These are phyloP conservation scores for Miamiensis avidus DNA, from an alignment of 169 alveolate genomes.

Conservation along the genomic window DNA sequence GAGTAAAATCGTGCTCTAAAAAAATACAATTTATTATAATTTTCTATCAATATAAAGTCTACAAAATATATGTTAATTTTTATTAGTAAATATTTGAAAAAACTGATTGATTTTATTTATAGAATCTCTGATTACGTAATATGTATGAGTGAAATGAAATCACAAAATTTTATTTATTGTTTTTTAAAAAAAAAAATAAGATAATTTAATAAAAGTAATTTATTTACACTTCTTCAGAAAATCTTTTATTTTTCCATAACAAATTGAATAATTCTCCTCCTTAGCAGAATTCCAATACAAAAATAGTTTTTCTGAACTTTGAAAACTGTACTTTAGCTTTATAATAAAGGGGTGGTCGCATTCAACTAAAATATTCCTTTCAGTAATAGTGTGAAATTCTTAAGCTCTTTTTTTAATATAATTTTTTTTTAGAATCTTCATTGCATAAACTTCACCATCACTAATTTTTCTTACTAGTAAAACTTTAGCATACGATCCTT, in stretches of 20 bases:
- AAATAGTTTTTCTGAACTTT: conserved; percentile 52
- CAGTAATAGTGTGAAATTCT: conserved; percentile 50
- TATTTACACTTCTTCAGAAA: conserved; percentile 43
- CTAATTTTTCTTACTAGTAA: conserved; percentile 64
- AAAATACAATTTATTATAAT: not conserved
- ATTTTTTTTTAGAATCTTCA: conserved; percentile 44
- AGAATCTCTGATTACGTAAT: too few relatives aligned
- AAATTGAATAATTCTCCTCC: conserved; percentile 77
- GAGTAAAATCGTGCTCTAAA: conserved; percentile 59
- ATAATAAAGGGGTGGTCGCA: conserved; percentile 53
- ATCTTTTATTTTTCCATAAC: conserved; percentile 38
- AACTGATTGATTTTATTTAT: too few relatives aligned
- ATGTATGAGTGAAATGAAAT: too few relatives aligned
- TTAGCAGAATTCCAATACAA: conserved; percentile 64
- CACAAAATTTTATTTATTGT: too few relatives aligned
- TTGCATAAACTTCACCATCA: conserved; percentile 45
- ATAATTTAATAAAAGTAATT: too few relatives aligned
- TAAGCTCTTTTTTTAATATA: conserved; percentile 35
- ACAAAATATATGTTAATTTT: too few relatives aligned
- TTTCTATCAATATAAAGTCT: too few relatives aligned
- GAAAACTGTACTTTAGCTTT: conserved; percentile 57
- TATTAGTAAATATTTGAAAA: too few relatives aligned
- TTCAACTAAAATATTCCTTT: conserved; percentile 65
- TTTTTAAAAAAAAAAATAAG: too few relatives aligned
- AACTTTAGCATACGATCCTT: conserved; percentile 81